phyloP scores from a whole-genome alignment of 345 rosid genomes.

The Cardiospermum halicacabum region DNA sequence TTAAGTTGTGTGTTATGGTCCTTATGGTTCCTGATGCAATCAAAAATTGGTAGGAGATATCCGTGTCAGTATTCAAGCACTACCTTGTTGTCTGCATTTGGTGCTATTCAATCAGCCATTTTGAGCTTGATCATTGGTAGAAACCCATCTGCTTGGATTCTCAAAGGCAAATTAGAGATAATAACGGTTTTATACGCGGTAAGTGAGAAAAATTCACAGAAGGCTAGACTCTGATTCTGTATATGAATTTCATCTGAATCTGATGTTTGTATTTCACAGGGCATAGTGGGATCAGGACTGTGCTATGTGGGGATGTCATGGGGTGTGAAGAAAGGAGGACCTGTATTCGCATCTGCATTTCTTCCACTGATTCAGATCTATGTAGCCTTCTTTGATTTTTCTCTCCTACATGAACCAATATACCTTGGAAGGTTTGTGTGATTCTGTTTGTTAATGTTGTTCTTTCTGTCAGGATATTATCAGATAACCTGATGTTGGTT shows the following conservation, averaged over 20 bases:
- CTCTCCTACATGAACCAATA: constrained; percentile 58
- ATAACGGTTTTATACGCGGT: constrained; percentile 36
- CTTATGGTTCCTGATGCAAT: constrained; percentile 56
- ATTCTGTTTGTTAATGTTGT: not conserved
- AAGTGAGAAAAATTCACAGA: constrained; percentile 4
- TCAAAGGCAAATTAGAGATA: constrained; percentile 39
- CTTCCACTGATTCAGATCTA: constrained; percentile 64
- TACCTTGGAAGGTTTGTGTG: constrained; percentile 75
- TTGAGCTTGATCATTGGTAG: constrained; percentile 32
- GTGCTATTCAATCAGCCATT: constrained; percentile 48
- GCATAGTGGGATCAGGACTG: constrained; percentile 72
- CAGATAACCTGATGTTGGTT: not conserved
- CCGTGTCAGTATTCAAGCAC: constrained; percentile 64
- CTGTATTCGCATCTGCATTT: constrained; percentile 76
- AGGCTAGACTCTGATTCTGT: no score
- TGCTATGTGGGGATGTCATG: constrained; percentile 85
- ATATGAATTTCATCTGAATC: no score
- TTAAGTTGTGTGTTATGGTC: constrained; percentile 31
- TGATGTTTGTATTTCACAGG: constrained; percentile 44
- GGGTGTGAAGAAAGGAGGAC: constrained; percentile 75
- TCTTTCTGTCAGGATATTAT: not conserved
- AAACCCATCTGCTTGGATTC: constrained; percentile 36
- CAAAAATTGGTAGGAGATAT: constrained; percentile 38
- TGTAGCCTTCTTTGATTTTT: constrained; percentile 60
- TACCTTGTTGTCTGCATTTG: constrained; percentile 46